Evolutionary conservation across 1,284 basidiomycete genomes (phyloP), one percentile per base, ranked within the genome.

Genomic region (Moesziomyces sp.): DNA sequence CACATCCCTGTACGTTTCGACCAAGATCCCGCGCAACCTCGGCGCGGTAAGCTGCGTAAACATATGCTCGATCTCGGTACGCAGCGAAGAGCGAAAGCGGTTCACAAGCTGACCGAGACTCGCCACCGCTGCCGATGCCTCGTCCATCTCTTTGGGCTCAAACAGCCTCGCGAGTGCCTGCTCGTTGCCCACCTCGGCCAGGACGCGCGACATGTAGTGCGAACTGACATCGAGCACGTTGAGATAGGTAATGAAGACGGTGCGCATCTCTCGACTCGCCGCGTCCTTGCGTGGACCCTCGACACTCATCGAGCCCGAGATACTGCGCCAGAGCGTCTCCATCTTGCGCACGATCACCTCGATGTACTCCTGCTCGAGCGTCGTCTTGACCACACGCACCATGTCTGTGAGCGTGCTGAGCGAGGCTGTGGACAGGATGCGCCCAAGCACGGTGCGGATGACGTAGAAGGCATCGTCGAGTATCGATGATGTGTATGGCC

Each of bases 21-120:
- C 85, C 42, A 98, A 88, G 48, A 99, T 86, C 13, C 89, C 91
- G 19, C 94, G 89, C 35, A 99, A 84, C 60, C 91, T 91, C 0
- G 95, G 93, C 24, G 93, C 88, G 59, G 95, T 88, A 10, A 97
- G 87, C 80, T 97, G 93, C 72, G 93, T 95, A 87, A 98, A 98
- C 23, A 98, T 86, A 78, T 95, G 93, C 75, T 98, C 96, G 44
- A 97, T 87, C 38, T 95, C 93, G 11, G 89, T 87, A 90, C 95
- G 83, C 3, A 67, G 23, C 28, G 52, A 63, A 10, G 55, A 77
- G 1, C 49, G 53, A 46, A 68, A 67, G 21, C 61, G 71, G n/a
- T 58, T 50, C 23, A 70, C 71, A 1, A 67, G 50, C 18, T 40
- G 40, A 3, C 46, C 53, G 5, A 74, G 44, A 11, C 62, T 52